Evolutionary conservation across 305 asterid genomes (phyloP).

Genomic region (Ilex paraguariensis): DNA sequence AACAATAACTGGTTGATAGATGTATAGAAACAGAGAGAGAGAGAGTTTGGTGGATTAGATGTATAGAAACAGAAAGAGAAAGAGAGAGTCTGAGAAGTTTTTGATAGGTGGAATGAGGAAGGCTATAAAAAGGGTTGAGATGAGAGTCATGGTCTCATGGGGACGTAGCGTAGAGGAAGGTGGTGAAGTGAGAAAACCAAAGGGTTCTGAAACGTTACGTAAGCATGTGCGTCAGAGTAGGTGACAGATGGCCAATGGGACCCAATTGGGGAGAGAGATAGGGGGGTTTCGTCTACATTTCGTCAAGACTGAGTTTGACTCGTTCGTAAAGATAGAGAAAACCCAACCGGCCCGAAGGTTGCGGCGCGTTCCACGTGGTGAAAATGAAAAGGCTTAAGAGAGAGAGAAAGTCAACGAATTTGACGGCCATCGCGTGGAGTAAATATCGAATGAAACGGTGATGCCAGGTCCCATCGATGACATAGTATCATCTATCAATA

Average conservation of each 20-base stretch:
- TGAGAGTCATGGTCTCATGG: conserved; percentile 7
- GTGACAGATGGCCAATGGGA: conserved; percentile 28
- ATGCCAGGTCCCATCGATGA: too few relatives aligned
- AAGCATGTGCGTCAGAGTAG: conserved; percentile 54
- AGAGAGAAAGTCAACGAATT: conserved; percentile 45
- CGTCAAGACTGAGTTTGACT: conserved; percentile 70
- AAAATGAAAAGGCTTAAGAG: conserved; percentile 27
- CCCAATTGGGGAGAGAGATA: too few relatives aligned
- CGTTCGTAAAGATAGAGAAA: conserved; percentile 15
- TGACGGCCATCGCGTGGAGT: conserved; percentile 42
- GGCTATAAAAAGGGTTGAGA: conserved; percentile 35
- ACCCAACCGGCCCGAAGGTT: conserved; percentile 61
- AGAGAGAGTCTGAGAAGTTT: conserved; percentile 53
- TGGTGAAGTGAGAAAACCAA: conserved; percentile 14
- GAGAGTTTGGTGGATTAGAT: not conserved
- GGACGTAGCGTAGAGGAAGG: conserved; percentile 26
- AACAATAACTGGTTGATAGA: too few relatives aligned
- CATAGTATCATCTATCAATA: too few relatives aligned
- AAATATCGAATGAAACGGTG: too few relatives aligned
- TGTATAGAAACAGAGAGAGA: not conserved
- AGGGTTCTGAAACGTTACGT: conserved; percentile 34
- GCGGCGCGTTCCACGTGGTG: conserved; percentile 89
- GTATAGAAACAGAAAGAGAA: not conserved
- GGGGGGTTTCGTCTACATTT: conserved; percentile 39
- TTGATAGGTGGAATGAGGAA: conserved; percentile 25